Evolutionary conservation across 441 rosid genomes (phyloP), one percentile per base, ranked within the genome.

Genomic region (Dalechampia spathulata): DNA sequence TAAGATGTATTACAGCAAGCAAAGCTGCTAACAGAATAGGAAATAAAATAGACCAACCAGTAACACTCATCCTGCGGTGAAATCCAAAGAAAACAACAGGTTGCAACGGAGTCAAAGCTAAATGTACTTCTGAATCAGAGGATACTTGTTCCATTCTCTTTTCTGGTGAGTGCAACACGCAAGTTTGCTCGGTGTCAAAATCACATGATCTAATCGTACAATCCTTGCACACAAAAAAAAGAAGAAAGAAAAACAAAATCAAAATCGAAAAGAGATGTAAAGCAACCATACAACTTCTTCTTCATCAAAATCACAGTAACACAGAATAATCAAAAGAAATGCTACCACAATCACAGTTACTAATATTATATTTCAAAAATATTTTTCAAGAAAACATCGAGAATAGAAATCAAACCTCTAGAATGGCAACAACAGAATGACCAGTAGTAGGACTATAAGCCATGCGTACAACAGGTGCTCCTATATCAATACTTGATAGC

Each of bases 81-180:
- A 90, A 90, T 68, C 98, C 96, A 38, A 94, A 94, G 74, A 94
- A 94, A 15, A 90, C 99, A 74, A 94, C 95, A 37, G 98, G 96
- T 60, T 81, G 98, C 23, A 94, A 86, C 55, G 96, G 96, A 34
- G 99, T 90, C 78, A 94, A 83, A 36, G 99, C 99, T 45, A 94
- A 85, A 78, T 90, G 97, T 21, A 94, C 96, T 76, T 94, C 99
- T 8, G 87, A 57, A 53, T 88, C 92, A 0, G 77, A 57, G 27
- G 96, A 78, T 68, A 94, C 80, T 42, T 71, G 87, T 57, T 94
- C 99, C 55, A 59, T 78, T 73, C 77, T 87, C 79, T 83, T 94
- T 74, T 94, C 97, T 40, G 98, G 97, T 27, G 99, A 94, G 67
- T 94, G 99, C 77, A 94, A 62, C 7, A 94, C 98, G 67, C 84